Evolutionary conservation across 495 filamentous ascomycete genomes (phyloP).

Genomic region (Delitschia confertaspora): DNA sequence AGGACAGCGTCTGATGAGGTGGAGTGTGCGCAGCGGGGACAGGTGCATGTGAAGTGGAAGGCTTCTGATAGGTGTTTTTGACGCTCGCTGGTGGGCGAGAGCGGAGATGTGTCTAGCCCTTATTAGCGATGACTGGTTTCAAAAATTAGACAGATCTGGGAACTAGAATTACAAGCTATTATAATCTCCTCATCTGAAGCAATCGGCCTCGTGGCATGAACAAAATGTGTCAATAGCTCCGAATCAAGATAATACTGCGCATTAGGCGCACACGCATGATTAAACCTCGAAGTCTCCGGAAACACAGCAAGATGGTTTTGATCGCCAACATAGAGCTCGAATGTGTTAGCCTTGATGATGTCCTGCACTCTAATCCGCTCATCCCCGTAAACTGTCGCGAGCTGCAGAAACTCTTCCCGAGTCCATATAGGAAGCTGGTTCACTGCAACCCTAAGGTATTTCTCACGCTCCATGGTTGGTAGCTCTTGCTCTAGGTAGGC

Average conservation of each 20-base stretch:
- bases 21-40: slow-evolving; percentile 10
- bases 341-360: slow-evolving; percentile 26
- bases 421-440: slow-evolving; percentile 15
- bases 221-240: slow-evolving; percentile 15
- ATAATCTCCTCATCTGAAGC: slow-evolving; percentile 20
- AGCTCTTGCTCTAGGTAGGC: slow-evolving; percentile 13
- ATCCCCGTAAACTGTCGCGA: slow-evolving; percentile 11
- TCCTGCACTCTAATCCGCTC: slow-evolving; percentile 12
- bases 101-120: slow-evolving; percentile 15
- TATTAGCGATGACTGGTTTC: too few species aligned
- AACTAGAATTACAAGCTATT: slow-evolving; percentile 12
- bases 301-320: slow-evolving; percentile 22
- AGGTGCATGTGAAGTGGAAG: slow-evolving; percentile 25
- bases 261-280: slow-evolving; percentile 26
- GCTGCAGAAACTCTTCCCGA: slow-evolving; percentile 8
- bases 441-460: slow-evolving; percentile 18
- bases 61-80: slow-evolving; percentile 10
- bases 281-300: slow-evolving; percentile 21
- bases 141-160: neutral
- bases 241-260: slow-evolving; percentile 25
- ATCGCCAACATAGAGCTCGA: slow-evolving; percentile 21
- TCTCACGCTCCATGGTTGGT: slow-evolving; percentile 18
- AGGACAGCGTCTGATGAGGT: slow-evolving; percentile 9
- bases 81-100: slow-evolving; percentile 8
- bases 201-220: slow-evolving; percentile 18